phyloP scores from a whole-genome alignment of 495 filamentous ascomycete genomes.

The Ramalina intermedia region DNA sequence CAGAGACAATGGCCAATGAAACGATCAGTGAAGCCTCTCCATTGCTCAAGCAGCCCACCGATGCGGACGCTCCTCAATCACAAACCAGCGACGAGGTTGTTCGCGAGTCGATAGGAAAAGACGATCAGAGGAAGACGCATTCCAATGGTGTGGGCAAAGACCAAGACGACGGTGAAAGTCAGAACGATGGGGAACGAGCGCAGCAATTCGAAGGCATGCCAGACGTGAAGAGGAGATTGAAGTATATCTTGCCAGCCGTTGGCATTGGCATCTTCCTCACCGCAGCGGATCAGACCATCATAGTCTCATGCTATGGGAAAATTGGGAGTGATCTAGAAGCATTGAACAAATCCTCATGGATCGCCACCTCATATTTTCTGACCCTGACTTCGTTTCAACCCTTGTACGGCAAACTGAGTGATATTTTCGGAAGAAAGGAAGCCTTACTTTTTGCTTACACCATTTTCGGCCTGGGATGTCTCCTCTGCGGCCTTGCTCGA shows the following conservation, averaged over 20 bases:
- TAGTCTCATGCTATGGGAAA: slow-evolving; percentile 62
- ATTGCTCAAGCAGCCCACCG: no score
- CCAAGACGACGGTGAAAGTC: slow-evolving; percentile 6
- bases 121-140: no score
- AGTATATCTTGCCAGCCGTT: slow-evolving; percentile 35
- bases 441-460: slow-evolving; percentile 13
- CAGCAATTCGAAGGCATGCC: slow-evolving; percentile 18
- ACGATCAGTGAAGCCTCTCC: no score
- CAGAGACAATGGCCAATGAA: no score
- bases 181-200: neutral
- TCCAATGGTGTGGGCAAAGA: neutral
- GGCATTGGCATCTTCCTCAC: slow-evolving; percentile 52
- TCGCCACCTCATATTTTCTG: slow-evolving; percentile 48
- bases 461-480: slow-evolving; percentile 14
- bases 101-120: no score
- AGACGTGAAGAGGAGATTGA: slow-evolving; percentile 23
- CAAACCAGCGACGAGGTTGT: no score
- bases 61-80: no score
- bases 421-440: slow-evolving; percentile 14
- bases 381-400: slow-evolving; percentile 15
- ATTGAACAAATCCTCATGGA: slow-evolving; percentile 70
- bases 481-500: slow-evolving; percentile 15
- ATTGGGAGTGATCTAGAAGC: slow-evolving; percentile 72
- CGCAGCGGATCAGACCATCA: slow-evolving; percentile 70
- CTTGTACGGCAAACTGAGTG: slow-evolving; percentile 14